Percentiles rank a stretch among this genome's conserved stretches.
phyloP scores from a whole-genome alignment of 257 asterid species.

The Ligustrum vulgare region DNA sequence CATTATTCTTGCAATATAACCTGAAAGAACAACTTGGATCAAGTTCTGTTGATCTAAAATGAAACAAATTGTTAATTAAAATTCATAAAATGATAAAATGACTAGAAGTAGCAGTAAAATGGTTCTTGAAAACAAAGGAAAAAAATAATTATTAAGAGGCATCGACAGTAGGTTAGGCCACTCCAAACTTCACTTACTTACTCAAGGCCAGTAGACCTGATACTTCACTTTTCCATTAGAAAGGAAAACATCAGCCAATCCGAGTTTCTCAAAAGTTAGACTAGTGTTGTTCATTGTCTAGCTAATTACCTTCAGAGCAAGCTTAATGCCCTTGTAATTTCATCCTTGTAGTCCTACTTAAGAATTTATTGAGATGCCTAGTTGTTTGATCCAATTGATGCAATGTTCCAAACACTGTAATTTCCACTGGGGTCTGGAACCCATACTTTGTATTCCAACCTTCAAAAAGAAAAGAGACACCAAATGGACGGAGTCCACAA shows the following conservation, averaged over 20 bases:
- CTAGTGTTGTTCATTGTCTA: slow-evolving; percentile 97
- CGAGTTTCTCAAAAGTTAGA: slow-evolving; percentile 85
- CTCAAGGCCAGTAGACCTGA: slow-evolving; percentile 60
- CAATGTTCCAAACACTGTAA: slow-evolving; percentile 90
- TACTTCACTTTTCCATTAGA: slow-evolving; percentile 70
- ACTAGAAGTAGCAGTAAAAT: not conserved
- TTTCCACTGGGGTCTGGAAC: slow-evolving; percentile 96
- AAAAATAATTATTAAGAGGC: slow-evolving; percentile 43
- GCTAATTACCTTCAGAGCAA: slow-evolving; percentile 81
- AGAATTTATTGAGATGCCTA: slow-evolving; percentile 92
- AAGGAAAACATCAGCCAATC: slow-evolving; percentile 77
- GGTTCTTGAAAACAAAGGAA: not conserved
- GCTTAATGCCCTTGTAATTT: slow-evolving; percentile 65
- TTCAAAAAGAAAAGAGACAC: slow-evolving; percentile 88
- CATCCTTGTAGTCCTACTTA: slow-evolving; percentile 93
- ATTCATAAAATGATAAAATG: not conserved
- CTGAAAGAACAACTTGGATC: too few relatives aligned
- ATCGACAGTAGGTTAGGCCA: slow-evolving; percentile 83
- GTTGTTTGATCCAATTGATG: slow-evolving; percentile 87
- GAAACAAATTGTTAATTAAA: too few relatives aligned
- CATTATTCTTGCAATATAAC: too few relatives aligned
- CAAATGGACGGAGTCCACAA: slow-evolving; percentile 97
- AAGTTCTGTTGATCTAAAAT: too few relatives aligned
- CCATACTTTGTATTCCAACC: slow-evolving; percentile 95
- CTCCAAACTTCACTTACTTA: slow-evolving; percentile 63